phyloP scores from a whole-genome alignment of 148 eudicot genomes.

The Rhododendron ovatum region DNA sequence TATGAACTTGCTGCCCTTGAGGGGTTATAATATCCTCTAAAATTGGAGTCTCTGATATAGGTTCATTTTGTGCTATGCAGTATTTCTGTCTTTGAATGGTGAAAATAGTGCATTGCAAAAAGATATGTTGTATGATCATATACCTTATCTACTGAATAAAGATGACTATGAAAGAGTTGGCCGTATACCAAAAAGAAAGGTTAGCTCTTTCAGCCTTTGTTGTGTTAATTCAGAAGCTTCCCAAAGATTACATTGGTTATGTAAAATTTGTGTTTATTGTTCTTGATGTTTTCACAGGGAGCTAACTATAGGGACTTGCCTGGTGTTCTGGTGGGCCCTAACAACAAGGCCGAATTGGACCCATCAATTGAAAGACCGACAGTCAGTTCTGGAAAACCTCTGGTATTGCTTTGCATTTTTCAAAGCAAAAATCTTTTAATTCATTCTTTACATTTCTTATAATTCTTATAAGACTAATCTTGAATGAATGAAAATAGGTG shows the following conservation, averaged over 20 bases:
- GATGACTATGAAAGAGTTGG: slow-evolving; percentile 35
- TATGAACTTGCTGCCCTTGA: neutral
- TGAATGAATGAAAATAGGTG: slow-evolving; percentile 3
- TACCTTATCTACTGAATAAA: slow-evolving; percentile 24
- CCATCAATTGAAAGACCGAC: slow-evolving; percentile 11
- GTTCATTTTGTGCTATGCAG: neutral
- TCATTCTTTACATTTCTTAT: neutral
- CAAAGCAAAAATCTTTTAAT: neutral
- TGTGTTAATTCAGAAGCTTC: neutral
- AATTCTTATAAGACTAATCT: neutral
- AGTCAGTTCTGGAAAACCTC: slow-evolving; percentile 24
- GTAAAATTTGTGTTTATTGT: neutral
- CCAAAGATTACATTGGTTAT: neutral
- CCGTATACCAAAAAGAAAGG: slow-evolving; percentile 30
- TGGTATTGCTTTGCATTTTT: slow-evolving; percentile 15
- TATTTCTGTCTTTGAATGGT: neutral
- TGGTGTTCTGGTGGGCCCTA: slow-evolving; percentile 17
- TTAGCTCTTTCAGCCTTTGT: neutral
- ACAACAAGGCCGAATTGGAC: slow-evolving; percentile 16
- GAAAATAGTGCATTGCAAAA: neutral
- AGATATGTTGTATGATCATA: slow-evolving; percentile 27
- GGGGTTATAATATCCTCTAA: neutral
- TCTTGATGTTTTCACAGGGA: slow-evolving; percentile 5
- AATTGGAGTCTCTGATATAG: neutral
- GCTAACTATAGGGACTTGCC: slow-evolving; percentile 23